Evolutionary conservation across 352 stramenopile species (phyloP), one percentile per base, ranked within the genome.

Genomic region (Nothophytophthora sp.): DNA sequence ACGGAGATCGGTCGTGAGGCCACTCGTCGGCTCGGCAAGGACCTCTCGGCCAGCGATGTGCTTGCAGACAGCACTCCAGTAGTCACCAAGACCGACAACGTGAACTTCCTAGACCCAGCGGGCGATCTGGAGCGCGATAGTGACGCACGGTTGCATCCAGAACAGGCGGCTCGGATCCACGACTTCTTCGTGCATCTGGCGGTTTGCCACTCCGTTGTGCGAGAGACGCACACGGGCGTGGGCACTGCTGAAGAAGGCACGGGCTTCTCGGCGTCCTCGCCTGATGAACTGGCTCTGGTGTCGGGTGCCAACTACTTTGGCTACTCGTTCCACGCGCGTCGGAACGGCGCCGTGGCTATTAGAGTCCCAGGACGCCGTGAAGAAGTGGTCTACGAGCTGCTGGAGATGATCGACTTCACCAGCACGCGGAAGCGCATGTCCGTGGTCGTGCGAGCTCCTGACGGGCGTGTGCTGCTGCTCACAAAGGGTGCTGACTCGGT

Each of bases 371-470:
- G 50, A 32, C 66, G 62, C 40, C 53, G 54, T 13, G 58, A 58
- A 8, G 63, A 68, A 4, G 23, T 73, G 35, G 65, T 73, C 39
- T 96, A 84, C 51, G 73, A 86, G 44, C 81, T 98, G 34, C 63
- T 99, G 41, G 93, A 97, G 5, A 82, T 98, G 8, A 90, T 99
- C 41, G 96, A 98, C 64, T 99, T 99, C 65, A 97, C 97, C 42
- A 97, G 87, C 37, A 70, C 74, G 18, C 79, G 83, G 1, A 92
- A 92, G 57, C 80, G 82, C 28, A 94, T 94, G 83, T 90, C 79
- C 0, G 75, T 90, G 15, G 60, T 94, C 22, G 71, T 78, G 16
- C 75, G 95, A 42, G 84, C 82, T 44, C 76, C 77, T 19, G 82
- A 90, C 20, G 72, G 76, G 15, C 71, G 86, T 46, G 81, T 76